Evolutionary conservation across 306 rosid genomes (phyloP), one percentile per base, ranked within the genome.

Genomic region (Cicer cuneatum): DNA sequence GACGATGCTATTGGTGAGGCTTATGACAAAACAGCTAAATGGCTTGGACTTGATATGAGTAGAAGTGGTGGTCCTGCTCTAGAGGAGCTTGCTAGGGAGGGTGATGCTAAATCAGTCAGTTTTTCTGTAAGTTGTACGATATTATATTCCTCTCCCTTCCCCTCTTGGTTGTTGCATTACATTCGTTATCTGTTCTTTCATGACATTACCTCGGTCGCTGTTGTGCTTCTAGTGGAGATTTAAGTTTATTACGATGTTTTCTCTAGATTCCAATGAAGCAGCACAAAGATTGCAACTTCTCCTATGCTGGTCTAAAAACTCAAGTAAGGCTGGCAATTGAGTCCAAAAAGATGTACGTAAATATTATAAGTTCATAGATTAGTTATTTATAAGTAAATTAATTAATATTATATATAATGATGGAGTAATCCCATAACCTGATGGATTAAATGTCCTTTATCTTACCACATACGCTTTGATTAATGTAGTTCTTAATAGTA

Each of bases 1-100:
- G 98, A 93, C 59, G 98, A 93, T 86, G 97, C 98, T 15, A 88
- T 93, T 75, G 97, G 98, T 12, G 98, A 93, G 88, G 98, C 98
- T 33, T 93, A 91, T 78, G 97, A 91, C 89, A 93, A 93, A 85
- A 87, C 88, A 51, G 98, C 98, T 62, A 93, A 91, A 79, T 93
- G 98, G 98, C 97, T 93, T 19, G 96, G 96, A 65, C 98, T 93
- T 86, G 98, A 93, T 82, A 10, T 93, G 85, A 87, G 98, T 82
- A 89, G 89, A 82, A 93, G 98, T 83, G 98, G 98, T 41, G 98
- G 98, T 48, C 98, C 97, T 67, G 98, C 98, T 68, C 73, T 93
- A 72, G 98, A 93, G 84, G 87, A 86, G 85, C 98, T 93, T 83
- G 98, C 97, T 37, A 72, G 43, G 80, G 95, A 89, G 85, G 98